A percentile compares a stretch with the other conserved stretches of the same genome.
phyloP scores from a whole-genome alignment of 257 asterid genomes.

The Petunia secreta region DNA sequence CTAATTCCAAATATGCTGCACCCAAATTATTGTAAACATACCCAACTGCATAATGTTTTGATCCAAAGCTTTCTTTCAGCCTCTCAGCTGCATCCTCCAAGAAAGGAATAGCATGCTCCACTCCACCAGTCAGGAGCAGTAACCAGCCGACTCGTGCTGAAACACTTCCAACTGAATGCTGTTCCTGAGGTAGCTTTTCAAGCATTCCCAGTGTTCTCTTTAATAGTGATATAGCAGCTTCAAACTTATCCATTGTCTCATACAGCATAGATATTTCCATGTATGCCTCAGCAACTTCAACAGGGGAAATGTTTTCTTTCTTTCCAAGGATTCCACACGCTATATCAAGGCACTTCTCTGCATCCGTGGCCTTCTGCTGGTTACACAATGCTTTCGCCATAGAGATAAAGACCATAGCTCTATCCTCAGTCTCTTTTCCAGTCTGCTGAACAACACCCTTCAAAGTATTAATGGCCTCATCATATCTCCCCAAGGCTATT shows the following conservation, averaged over 20 bases:
- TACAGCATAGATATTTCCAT: conserved; percentile 78
- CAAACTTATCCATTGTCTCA: conserved; percentile 88
- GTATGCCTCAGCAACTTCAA: conserved; percentile 71
- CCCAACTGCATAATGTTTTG: conserved; percentile 81
- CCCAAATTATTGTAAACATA: conserved; percentile 91
- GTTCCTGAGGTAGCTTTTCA: conserved; percentile 87
- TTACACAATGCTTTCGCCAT: conserved; percentile 82
- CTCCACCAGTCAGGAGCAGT: conserved; percentile 74
- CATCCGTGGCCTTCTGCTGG: conserved; percentile 69
- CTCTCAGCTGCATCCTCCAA: conserved; percentile 96
- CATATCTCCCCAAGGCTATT: conserved; percentile 76
- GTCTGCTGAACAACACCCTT: conserved; percentile 78
- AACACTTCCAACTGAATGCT: conserved; percentile 85
- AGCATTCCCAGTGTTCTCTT: conserved; percentile 63
- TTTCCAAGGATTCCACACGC: conserved; percentile 69
- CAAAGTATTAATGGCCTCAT: conserved; percentile 74
- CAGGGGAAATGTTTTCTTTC: conserved; percentile 64
- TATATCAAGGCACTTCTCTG: conserved; percentile 78
- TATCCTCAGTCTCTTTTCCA: conserved; percentile 75
- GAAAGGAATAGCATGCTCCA: conserved; percentile 71
- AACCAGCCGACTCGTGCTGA: conserved; percentile 94
- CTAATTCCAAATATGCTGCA: conserved; percentile 86
- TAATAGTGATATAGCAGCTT: conserved; percentile 69
- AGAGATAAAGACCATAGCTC: conserved; percentile 75
- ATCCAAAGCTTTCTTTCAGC: conserved; percentile 88